Percentiles rank a stretch among this genome's conserved stretches.
phyloP scores from a whole-genome alignment of 1,284 basidiomycete species.

The Neotropicomus parvogracilis region DNA sequence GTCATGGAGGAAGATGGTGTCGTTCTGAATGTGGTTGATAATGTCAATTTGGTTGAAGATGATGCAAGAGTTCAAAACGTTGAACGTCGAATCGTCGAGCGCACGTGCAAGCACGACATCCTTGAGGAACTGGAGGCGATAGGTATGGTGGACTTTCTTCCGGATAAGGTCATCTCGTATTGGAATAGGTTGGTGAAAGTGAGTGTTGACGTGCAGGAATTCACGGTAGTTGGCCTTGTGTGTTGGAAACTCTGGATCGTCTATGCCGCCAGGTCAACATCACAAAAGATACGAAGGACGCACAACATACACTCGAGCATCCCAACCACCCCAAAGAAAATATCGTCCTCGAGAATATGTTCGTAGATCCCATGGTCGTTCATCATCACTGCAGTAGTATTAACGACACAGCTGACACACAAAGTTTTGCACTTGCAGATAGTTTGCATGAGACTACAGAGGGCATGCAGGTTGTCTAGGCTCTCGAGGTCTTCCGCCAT shows the following conservation, averaged over 20 bases:
- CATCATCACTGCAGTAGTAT: constrained; percentile 70
- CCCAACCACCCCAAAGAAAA: constrained; percentile 90
- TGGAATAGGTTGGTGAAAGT: constrained; percentile 83
- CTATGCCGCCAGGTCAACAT: constrained; percentile 40
- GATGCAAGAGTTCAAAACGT: constrained; percentile 94
- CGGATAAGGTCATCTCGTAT: constrained; percentile 73
- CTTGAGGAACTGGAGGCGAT: constrained; percentile 94
- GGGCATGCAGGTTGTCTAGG: constrained; percentile 81
- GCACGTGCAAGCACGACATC: constrained; percentile 95
- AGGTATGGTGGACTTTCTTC: constrained; percentile 93
- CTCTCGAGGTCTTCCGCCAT: constrained; percentile 92
- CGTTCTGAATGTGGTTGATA: constrained; percentile 83
- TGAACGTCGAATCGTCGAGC: constrained; percentile 95
- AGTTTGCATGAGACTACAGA: constrained; percentile 92
- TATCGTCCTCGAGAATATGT: constrained; percentile 89
- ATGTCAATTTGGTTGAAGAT: constrained; percentile 99
- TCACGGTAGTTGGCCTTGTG: constrained; percentile 97
- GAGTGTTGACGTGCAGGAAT: constrained; percentile 78
- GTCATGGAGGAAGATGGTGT: constrained; percentile 72
- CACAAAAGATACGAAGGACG: constrained; percentile 10
- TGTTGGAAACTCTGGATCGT: constrained; percentile 93
- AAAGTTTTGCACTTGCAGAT: constrained; percentile 64
- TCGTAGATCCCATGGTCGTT: constrained; percentile 96
- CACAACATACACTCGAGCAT: constrained; percentile 89
- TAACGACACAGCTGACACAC: constrained; percentile 11